Percentiles rank a stretch among this genome's conserved stretches.
Conservation (phyloP, 257 asterid species). For the Solanum raphanifolium region DNA sequence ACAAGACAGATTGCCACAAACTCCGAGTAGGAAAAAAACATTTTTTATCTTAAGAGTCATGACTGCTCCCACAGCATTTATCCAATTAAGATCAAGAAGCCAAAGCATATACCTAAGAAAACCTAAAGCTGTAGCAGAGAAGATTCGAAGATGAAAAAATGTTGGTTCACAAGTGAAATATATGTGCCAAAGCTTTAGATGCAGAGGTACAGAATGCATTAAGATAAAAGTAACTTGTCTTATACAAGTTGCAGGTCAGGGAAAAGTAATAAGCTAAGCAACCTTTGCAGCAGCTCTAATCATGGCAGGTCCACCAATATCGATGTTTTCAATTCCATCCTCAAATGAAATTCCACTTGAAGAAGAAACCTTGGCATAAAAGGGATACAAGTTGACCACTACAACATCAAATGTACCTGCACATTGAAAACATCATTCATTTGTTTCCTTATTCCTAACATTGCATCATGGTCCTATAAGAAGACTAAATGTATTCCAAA, state of each 20-base stretch:
- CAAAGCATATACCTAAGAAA: not conserved
- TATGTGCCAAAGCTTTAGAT: not conserved
- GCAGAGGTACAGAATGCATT: not conserved
- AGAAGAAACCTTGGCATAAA: constrained; percentile 80
- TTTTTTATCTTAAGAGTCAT: not conserved
- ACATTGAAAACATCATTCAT: not conserved
- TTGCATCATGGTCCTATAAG: not conserved
- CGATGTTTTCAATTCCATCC: constrained; percentile 95
- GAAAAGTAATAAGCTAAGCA: not conserved
- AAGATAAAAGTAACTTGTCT: not conserved
- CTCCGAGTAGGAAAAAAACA: not conserved
- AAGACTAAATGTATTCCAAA: not conserved
- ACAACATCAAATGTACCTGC: constrained; percentile 94
- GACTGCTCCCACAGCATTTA: not conserved
- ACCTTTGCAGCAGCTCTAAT: constrained; percentile 99
- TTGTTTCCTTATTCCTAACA: not conserved
- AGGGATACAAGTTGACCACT: constrained; percentile 93
- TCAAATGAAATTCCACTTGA: constrained; percentile 69
- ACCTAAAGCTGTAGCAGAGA: not conserved
- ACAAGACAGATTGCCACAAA: not conserved
- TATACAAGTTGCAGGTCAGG: not conserved
- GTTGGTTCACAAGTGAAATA: not conserved
- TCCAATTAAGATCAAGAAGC: not conserved
- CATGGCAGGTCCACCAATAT: constrained; percentile 99
- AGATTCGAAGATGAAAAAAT: not conserved